These are phyloP conservation scores for Blastobotrys buckinghamii DNA, from an alignment of 1,139 yeast genomes.

Conservation along the genomic window DNA sequence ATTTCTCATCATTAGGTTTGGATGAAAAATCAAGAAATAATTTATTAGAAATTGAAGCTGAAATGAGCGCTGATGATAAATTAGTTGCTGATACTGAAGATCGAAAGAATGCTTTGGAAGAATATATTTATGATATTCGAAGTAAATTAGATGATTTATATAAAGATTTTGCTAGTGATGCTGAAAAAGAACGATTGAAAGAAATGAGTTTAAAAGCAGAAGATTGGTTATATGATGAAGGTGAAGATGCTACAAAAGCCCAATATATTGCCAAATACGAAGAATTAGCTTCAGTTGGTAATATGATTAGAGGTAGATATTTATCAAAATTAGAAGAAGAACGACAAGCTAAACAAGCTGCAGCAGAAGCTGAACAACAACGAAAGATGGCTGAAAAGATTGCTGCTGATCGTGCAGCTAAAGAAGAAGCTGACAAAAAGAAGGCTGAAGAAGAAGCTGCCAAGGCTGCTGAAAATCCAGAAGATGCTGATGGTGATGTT, in stretches of 20 bases:
- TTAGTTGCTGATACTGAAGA: slow-evolving; percentile 98
- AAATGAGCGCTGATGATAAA: slow-evolving; percentile 85
- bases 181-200: slow-evolving; percentile 75
- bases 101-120: slow-evolving; percentile 96
- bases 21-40: slow-evolving; percentile 51
- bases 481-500: slow-evolving; percentile 22
- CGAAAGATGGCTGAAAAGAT: slow-evolving; percentile 81
- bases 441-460: slow-evolving; percentile 3
- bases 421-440: slow-evolving; percentile 25
- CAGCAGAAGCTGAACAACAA: slow-evolving; percentile 84
- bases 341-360: slow-evolving; percentile 80
- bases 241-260: slow-evolving; percentile 94
- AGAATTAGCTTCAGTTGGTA: slow-evolving; percentile 92
- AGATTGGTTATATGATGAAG: slow-evolving; percentile 98
- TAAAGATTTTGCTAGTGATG: slow-evolving; percentile 80
- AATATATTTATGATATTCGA: slow-evolving; percentile 95
- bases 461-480: neutral
- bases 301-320: slow-evolving; percentile 93
- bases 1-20: slow-evolving; percentile 60
- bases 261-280: slow-evolving; percentile 97
- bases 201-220: slow-evolving; percentile 79
- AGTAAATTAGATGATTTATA: slow-evolving; percentile 94
- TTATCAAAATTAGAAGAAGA: slow-evolving; percentile 92
- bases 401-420: slow-evolving; percentile 65
- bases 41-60: slow-evolving; percentile 74